Percentiles rank a stretch among this genome's conserved stretches.
These are phyloP conservation scores for Pelargonium nanum DNA, from an alignment of 345 rosid genomes.

Conservation along the genomic window DNA sequence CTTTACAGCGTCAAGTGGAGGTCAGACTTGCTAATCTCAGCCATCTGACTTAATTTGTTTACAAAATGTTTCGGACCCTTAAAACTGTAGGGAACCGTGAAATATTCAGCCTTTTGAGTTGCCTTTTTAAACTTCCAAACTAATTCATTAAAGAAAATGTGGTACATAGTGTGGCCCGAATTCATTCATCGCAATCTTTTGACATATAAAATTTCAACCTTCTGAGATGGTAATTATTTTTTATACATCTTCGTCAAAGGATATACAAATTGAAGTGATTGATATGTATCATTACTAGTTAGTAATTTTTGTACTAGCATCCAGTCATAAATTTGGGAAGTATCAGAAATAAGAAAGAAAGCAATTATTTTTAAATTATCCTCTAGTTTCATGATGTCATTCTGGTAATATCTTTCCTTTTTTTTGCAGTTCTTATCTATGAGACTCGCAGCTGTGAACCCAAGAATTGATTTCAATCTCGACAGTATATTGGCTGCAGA, in stretches of 20 bases:
- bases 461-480: constrained; percentile 68
- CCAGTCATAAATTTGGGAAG: too few relatives aligned
- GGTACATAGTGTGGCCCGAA: too few relatives aligned
- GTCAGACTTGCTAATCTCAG: constrained; percentile 33
- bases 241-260: too few relatives aligned
- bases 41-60: not conserved
- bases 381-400: not conserved
- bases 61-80: not conserved
- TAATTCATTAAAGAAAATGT: too few relatives aligned
- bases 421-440: constrained; percentile 79
- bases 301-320: too few relatives aligned
- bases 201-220: too few relatives aligned
- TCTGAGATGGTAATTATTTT: too few relatives aligned
- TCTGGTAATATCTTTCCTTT: constrained; percentile 9
- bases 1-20: constrained; percentile 93
- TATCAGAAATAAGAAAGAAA: not conserved
- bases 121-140: too few relatives aligned
- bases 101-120: not conserved
- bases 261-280: not conserved
- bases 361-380: too few relatives aligned
- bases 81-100: not conserved
- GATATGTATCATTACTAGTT: not conserved
- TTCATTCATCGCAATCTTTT: too few relatives aligned
- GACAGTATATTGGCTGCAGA: constrained; percentile 63
- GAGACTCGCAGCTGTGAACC: constrained; percentile 90